Conservation (phyloP, 2,329 filamentous ascomycete species). For the Pseudocercospora fuligena region DNA sequence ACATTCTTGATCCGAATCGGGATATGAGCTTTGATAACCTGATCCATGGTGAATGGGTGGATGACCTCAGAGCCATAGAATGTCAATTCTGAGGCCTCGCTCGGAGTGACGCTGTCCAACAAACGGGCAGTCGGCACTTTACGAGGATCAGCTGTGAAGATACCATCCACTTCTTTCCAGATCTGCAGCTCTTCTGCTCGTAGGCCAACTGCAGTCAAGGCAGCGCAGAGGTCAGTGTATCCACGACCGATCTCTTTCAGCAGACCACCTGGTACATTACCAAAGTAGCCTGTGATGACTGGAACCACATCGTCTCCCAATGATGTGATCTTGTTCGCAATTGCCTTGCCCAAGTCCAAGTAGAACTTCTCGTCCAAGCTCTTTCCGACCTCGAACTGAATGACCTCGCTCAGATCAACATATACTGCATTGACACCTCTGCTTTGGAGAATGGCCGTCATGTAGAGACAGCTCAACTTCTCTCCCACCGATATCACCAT, state of each 20-base stretch:
- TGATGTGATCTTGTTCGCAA: constrained; percentile 49
- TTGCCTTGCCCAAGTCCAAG: constrained; percentile 46
- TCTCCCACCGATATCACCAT: constrained; percentile 94
- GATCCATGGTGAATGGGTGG: constrained; percentile 98
- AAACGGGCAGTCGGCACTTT: constrained; percentile 92
- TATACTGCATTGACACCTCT: constrained; percentile 83
- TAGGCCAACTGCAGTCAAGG: constrained; percentile 87
- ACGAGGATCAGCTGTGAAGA: constrained; percentile 83
- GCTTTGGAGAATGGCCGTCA: constrained; percentile 83
- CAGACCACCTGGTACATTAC: constrained; percentile 86
- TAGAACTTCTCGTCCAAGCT: constrained; percentile 55
- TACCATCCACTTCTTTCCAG: constrained; percentile 98
- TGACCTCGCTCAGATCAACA: constrained; percentile 82
- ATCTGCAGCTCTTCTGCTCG: constrained; percentile 88
- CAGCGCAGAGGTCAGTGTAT: constrained; percentile 95
- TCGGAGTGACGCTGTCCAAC: constrained; percentile 85
- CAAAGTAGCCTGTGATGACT: constrained; percentile 85
- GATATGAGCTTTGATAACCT: constrained; percentile 76
- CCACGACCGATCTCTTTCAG: constrained; percentile 91
- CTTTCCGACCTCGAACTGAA: constrained; percentile 62
- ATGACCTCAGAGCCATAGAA: constrained; percentile 82
- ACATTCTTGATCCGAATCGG: constrained; percentile 91
- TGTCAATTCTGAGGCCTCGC: constrained; percentile 93
- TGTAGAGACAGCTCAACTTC: constrained; percentile 91
- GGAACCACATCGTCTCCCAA: constrained; percentile 53